Percentiles rank a stretch among this genome's conserved stretches.
phyloP scores from a whole-genome alignment of 1,284 basidiomycete genomes.

The Puccinia polysora region DNA sequence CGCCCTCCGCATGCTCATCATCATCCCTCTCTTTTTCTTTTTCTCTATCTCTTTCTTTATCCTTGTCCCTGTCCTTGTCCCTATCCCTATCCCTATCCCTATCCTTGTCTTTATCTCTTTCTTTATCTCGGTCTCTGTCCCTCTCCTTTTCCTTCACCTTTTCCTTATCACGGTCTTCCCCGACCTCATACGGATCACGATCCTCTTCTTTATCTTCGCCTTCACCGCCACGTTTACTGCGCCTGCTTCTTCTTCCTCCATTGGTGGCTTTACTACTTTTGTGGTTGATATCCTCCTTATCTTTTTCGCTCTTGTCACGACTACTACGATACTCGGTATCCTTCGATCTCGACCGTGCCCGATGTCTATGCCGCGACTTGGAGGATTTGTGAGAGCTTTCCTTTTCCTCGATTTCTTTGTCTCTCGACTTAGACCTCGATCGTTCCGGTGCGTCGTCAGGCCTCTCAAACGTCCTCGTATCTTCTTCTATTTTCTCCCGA shows the following conservation, averaged over 20 bases:
- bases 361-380: conserved; percentile 37
- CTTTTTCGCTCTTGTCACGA: conserved; percentile 38
- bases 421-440: conserved; percentile 36
- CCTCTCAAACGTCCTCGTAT: conserved; percentile 4
- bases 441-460: conserved; percentile 24
- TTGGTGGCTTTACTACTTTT: neutral
- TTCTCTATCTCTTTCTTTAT: conserved; percentile 9
- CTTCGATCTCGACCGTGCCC: conserved; percentile 33
- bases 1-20: conserved; percentile 22
- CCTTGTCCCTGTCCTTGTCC: conserved; percentile 12
- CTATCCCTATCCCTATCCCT: conserved; percentile 21
- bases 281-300: conserved; percentile 30
- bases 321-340: conserved; percentile 40
- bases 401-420: conserved; percentile 42
- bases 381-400: conserved; percentile 6
- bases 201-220: conserved; percentile 25
- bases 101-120: too few relatives aligned
- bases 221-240: conserved; percentile 21
- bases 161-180: conserved; percentile 31
- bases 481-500: conserved; percentile 23
- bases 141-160: conserved; percentile 24
- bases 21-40: conserved; percentile 20
- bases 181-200: conserved; percentile 13
- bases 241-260: conserved; percentile 39
- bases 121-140: conserved; percentile 20